Conservation (phyloP, 2,329 filamentous ascomycete genomes). For the Xylaria sp. region DNA sequence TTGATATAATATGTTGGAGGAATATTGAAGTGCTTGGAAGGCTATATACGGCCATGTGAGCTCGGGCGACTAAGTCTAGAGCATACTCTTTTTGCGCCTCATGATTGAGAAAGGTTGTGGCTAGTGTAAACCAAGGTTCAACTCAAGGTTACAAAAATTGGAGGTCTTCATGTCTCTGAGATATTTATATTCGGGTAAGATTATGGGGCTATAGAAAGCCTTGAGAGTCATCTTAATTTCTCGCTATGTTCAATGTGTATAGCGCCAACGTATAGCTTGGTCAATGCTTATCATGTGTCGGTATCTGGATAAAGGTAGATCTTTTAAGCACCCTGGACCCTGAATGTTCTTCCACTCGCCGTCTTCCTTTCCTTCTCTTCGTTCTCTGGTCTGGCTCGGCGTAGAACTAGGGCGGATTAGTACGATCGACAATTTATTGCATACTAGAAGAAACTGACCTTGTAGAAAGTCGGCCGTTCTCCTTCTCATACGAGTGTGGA, state of each 20-base stretch:
- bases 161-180: background rate
- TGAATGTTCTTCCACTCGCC: slow-evolving; percentile 94
- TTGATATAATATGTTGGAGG: background rate
- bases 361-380: slow-evolving; percentile 99
- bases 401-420: slow-evolving; percentile 73
- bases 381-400: slow-evolving; percentile 91
- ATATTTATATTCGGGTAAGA: slow-evolving; percentile 6
- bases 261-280: background rate
- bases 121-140: background rate
- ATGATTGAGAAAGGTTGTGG: background rate
- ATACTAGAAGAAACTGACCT: slow-evolving; percentile 65
- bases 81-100: background rate
- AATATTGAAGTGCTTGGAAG: background rate
- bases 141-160: background rate
- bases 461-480: slow-evolving; percentile 98
- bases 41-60: background rate
- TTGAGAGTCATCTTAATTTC: background rate
- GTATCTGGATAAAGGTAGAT: background rate
- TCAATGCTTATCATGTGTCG: slow-evolving; percentile 2
- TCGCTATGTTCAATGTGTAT: slow-evolving; percentile 12
- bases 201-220: background rate
- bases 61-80: too few relatives aligned
- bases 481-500: slow-evolving; percentile 97
- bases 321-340: slow-evolving; percentile 51
- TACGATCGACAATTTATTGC: slow-evolving; percentile 44